Percentiles rank a stretch among this genome's conserved stretches.
Evolutionary conservation across 768 basidiomycete species (phyloP).

Genomic region (Phanerodontia chrysosporium): DNA sequence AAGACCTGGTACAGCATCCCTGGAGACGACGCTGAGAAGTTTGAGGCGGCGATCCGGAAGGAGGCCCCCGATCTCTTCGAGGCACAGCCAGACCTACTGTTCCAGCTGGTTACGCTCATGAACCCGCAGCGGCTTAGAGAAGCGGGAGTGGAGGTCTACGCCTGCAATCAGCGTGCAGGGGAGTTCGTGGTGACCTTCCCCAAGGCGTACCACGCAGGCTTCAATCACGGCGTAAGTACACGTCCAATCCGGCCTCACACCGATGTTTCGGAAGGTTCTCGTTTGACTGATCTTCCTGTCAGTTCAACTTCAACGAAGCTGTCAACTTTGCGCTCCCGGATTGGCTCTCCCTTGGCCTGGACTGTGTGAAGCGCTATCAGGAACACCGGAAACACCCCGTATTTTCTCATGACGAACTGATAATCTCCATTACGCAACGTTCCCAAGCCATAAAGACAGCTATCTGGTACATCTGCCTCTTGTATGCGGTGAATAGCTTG

Average conservation of each 20-base stretch:
- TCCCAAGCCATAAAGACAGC: constrained; percentile 90
- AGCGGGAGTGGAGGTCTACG: constrained; percentile 88
- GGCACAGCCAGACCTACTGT: constrained; percentile 93
- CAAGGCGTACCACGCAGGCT: constrained; percentile 96
- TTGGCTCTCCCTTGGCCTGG: constrained; percentile 85
- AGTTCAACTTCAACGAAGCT: constrained; percentile 99
- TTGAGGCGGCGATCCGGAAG: constrained; percentile 90
- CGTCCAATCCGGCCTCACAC: background rate
- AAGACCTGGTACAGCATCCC: constrained; percentile 99
- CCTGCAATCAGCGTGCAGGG: constrained; percentile 93
- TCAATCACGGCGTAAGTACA: constrained; percentile 89
- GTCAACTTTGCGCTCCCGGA: constrained; percentile 97
- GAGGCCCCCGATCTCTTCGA: constrained; percentile 98
- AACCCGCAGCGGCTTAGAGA: constrained; percentile 83
- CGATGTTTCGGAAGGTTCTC: constrained; percentile 2
- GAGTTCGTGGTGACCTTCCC: constrained; percentile 98
- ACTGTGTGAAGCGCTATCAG: constrained; percentile 87
- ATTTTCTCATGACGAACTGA: constrained; percentile 95
- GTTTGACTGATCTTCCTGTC: constrained; percentile 1
- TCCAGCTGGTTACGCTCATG: constrained; percentile 97
- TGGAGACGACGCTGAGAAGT: constrained; percentile 91
- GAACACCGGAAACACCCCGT: constrained; percentile 91
- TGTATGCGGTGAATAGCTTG: constrained; percentile 7
- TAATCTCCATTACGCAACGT: constrained; percentile 97
- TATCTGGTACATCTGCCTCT: constrained; percentile 57